Base-by-base conservation (phyloP, 106 monocot genomes). In the Vanilla planifolia region DNA sequence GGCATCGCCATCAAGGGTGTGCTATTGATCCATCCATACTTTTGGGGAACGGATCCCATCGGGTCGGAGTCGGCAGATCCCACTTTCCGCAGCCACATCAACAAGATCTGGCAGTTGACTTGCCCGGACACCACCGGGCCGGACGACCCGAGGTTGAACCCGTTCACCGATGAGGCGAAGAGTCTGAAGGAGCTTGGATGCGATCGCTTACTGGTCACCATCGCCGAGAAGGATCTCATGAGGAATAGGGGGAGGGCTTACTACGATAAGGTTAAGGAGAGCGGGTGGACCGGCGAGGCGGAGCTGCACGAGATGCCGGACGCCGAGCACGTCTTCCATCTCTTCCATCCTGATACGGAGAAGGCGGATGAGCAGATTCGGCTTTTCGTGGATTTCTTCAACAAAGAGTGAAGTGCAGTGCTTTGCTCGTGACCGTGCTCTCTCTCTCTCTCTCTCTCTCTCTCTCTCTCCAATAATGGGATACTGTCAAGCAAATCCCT, bases 301-400 rank as follows among this genome's bases (percentile, higher is more conserved):
- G 62, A 62, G 62, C 62, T 62, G 43, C 28, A 29, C 14, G 62
- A 62, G 45, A 44, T 29, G 43, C 28, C 30, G 27, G 62, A 44
- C 14, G 27, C 44, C 3, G 60, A 43, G 14, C 62, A 62, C 30
- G 43, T 43, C 11, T 62, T 62, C 44, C 62, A 62, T 8, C 62
- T 62, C 16, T 19, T 44, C 22, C 0, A 46, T 32, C 62, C 62
- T 17, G 44, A 43, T 16, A 30, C 43, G 3, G 44, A 44, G 8
- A 8, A 62, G 45, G 62, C 45, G 15, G 26, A 25, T 39, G 42
- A 14, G 42, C 6, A 21, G 60, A 24, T 16, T 14, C 8, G 43
- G 41, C 22, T 25, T 24, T 41, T 61, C 41, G 60, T 9, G 3
- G 41, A 39, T 43, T 61, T 61, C 41, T 43, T 61, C 60, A 61